Conservation (phyloP, 768 basidiomycete species). For the Mycena capillaripes region DNA sequence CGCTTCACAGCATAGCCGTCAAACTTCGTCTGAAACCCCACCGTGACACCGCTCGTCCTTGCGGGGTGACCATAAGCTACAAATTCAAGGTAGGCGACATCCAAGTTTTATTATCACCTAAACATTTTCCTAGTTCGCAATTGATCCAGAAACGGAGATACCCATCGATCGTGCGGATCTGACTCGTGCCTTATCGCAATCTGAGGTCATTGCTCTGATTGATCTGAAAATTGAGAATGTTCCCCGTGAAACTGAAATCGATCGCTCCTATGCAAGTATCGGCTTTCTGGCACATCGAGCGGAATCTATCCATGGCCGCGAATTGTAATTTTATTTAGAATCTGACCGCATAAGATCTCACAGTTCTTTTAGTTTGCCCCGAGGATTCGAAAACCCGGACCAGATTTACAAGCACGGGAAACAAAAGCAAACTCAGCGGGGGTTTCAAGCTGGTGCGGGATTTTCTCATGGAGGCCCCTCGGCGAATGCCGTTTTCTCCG, state of each 20-base stretch:
- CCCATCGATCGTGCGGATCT: neutral
- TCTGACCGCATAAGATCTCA: neutral
- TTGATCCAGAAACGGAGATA: neutral
- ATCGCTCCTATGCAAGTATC: slow-evolving; percentile 18
- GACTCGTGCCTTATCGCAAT: neutral
- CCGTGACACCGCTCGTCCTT: neutral
- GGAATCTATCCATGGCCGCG: slow-evolving; percentile 1
- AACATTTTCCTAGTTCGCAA: neutral
- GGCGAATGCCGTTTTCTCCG: neutral
- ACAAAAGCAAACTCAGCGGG: slow-evolving; percentile 3
- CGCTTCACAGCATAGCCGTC: neutral
- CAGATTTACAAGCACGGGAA: slow-evolving; percentile 8
- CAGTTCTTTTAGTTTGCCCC: neutral
- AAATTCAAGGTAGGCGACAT: slow-evolving; percentile 1
- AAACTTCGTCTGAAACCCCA: neutral
- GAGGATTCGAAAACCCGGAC: slow-evolving; percentile 15
- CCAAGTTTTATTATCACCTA: too few relatives aligned
- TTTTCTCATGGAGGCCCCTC: neutral
- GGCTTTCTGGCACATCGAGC: slow-evolving; percentile 9
- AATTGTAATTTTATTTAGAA: slow-evolving; percentile 3
- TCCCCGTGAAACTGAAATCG: slow-evolving; percentile 4
- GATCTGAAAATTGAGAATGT: slow-evolving; percentile 14
- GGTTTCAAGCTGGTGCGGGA: neutral
- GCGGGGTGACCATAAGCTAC: neutral
- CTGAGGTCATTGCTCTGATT: slow-evolving; percentile 13